Base-by-base conservation (phyloP, 352 stramenopile genomes). In the Pythium aristosporum region DNA sequence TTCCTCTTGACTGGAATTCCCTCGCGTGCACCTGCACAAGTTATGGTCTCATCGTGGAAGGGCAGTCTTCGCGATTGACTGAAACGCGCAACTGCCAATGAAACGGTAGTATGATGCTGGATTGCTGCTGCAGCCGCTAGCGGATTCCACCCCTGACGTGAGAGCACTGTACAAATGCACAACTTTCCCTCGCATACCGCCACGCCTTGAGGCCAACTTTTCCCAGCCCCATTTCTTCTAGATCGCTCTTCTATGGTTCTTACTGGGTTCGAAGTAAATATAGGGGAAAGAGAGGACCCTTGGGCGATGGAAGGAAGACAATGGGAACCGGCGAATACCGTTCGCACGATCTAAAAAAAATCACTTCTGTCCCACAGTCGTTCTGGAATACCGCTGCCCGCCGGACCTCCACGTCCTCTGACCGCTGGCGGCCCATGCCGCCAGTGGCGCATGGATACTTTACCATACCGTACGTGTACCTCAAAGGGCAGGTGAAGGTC, bases 341-440 rank as follows among this genome's bases (percentile, higher is more conserved):
- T 11, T 36, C 47, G 47, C 15, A 42, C 18, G 25, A 28, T 28
- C 25, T 42, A 18, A 18, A 25, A 42, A 21, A 25, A 42, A 21
- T 60, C 53, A 37, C 48, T 37, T 37, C 12, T 21, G 52, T 59
- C 52, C 53, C 53, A 60, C 53, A 30, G 53, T 60, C 34, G 37
- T 10, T 18, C n/a, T 60, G 53, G 30, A 23, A 60, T 15, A 48
- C 21, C 46, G 21, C 20, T 52, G 20, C 21, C 16, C 12, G 49
- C 6, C 46, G 15, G 32, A n/a, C 49, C 34, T 44, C 37, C 37
- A 36, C 21, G 47, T 36, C 47, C 25, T 53, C 23, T 39, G 30
- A 36, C 30, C 47, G 8, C 21, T 23, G 37, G 23, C 4, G 25
- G 25, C 4, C 25, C 25, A 28, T 28, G 25, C 25, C 25, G 25